Evolutionary conservation across 2,329 filamentous ascomycete species (phyloP).

Genomic region (Trichoderma sp.): DNA sequence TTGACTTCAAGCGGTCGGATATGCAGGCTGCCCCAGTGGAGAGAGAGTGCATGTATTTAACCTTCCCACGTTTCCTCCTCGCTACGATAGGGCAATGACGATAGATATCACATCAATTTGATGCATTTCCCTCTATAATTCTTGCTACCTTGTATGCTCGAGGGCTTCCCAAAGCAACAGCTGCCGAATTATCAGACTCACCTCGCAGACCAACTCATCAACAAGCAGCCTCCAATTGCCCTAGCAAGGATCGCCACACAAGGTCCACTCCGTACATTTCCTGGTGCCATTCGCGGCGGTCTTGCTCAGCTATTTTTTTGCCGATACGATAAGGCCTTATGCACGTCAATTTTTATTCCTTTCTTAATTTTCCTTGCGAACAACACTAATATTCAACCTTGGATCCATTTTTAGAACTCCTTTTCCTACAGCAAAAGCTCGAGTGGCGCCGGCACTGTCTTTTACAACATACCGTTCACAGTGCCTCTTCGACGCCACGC

Average conservation of each 20-base stretch:
- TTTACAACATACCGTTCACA: background rate
- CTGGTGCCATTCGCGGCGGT: background rate
- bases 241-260: background rate
- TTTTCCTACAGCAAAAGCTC: background rate
- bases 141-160: background rate
- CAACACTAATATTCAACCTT: constrained; percentile 1
- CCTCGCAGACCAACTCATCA: background rate
- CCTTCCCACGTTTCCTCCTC: background rate
- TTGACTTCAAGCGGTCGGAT: background rate
- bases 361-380: background rate
- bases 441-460: background rate
- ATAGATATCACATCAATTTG: background rate
- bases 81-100: background rate
- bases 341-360: constrained; percentile 8
- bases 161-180: background rate
- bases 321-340: constrained; percentile 12
- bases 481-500: background rate
- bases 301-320: background rate
- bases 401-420: background rate
- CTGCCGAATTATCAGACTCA: background rate
- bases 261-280: background rate
- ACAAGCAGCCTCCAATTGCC: background rate
- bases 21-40: background rate
- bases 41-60: background rate
- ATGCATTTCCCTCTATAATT: background rate